These are phyloP conservation scores for Cryptosporidium ubiquitum DNA, from an alignment of 169 alveolate species.

Conservation along the genomic window DNA sequence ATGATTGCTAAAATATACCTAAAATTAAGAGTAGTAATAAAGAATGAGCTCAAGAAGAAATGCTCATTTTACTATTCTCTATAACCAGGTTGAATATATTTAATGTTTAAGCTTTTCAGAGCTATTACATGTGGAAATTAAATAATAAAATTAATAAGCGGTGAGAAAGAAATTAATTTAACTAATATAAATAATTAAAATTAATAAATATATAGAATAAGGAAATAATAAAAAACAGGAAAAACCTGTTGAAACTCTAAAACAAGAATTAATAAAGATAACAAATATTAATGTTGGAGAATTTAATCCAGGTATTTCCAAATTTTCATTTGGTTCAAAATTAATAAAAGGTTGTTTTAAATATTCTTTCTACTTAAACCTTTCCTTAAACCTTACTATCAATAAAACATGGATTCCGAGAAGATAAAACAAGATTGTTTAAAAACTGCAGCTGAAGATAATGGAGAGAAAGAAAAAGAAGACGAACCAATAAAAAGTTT, in stretches of 20 bases:
- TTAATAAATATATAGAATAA: too few species aligned
- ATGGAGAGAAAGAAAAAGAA: background rate
- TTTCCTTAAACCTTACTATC: background rate
- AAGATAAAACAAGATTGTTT: background rate
- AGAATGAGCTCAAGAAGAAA: background rate
- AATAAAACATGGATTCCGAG: background rate
- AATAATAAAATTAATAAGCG: background rate
- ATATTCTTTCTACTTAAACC: background rate
- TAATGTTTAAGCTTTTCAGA: background rate
- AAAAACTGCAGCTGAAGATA: background rate
- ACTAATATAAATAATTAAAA: too few species aligned
- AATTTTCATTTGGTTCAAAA: background rate
- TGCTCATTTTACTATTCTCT: background rate
- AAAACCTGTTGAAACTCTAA: background rate
- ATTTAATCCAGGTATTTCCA: background rate
- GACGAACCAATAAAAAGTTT: slow-evolving; percentile 6
- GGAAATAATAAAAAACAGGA: background rate
- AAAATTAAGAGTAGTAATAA: background rate
- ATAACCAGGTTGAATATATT: background rate
- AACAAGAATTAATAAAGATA: background rate
- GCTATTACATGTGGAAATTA: background rate
- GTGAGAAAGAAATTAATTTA: background rate
- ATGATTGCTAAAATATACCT: background rate
- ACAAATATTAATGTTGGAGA: background rate
- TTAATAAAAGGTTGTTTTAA: too few species aligned